phyloP scores from a whole-genome alignment of 2,329 filamentous ascomycete species.

The Coniochaeta sp. region DNA sequence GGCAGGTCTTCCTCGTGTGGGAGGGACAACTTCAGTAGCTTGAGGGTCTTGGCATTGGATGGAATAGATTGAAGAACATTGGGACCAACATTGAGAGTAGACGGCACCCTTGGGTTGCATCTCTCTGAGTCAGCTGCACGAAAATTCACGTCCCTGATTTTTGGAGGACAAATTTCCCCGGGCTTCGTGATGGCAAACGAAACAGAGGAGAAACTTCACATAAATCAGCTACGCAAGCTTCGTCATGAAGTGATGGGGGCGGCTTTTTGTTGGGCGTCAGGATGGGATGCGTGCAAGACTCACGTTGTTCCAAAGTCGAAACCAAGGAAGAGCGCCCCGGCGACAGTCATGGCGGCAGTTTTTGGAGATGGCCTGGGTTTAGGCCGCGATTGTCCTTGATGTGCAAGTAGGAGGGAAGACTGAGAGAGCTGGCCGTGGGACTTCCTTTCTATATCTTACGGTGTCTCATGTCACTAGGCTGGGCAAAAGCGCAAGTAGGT shows the following conservation, averaged over 20 bases:
- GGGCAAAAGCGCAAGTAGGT: not conserved
- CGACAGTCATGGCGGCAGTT: not conserved
- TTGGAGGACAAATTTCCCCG: too few species aligned
- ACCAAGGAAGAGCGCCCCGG: not conserved
- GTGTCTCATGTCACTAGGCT: not conserved
- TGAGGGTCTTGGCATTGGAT: not conserved
- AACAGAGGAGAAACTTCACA: not conserved
- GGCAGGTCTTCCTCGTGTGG: not conserved
- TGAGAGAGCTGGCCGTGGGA: not conserved
- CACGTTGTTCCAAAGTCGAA: not conserved
- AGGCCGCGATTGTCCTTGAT: not conserved
- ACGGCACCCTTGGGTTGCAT: not conserved
- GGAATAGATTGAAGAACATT: not conserved
- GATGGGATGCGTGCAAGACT: not conserved
- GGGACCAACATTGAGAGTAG: not conserved
- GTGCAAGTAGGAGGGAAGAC: not conserved
- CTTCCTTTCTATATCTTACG: not conserved
- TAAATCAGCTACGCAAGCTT: not conserved
- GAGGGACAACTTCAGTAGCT: not conserved
- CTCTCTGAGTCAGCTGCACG: not conserved
- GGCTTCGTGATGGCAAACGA: not conserved
- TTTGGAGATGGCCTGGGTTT: not conserved
- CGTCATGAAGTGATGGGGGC: not conserved
- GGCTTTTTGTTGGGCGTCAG: not conserved
- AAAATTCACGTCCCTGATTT: not conserved